Evolutionary conservation across 768 basidiomycete genomes (phyloP), one percentile per base, ranked within the genome.

Genomic region (Fibroporia radiculosa): DNA sequence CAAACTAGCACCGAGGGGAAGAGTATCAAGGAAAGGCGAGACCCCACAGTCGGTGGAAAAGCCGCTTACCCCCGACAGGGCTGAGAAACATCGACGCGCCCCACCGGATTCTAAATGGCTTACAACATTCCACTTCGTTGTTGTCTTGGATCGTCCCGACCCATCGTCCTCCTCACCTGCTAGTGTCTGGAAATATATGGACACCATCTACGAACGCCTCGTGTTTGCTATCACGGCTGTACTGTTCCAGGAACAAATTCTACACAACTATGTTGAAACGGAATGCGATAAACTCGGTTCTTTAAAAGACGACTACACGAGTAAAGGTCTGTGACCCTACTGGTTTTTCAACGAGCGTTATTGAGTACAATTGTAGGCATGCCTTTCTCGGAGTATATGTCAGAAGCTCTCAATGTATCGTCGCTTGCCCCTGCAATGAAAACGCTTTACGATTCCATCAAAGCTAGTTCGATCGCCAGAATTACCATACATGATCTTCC

Each of bases 171-270:
- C 84, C 6, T 78, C 82, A 18, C 82, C 81, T 4, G 84, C 84
- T 11, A 87, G 85, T 56, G 67, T 90, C 24, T 67, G 76, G 39
- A 82, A 79, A 59, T 87, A 92, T 58, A 80, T 90, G 54, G 89
- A 95, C 57, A 78, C 82, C 36, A 77, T 96, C 29, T 96, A 96
- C 57, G 78, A 89, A 49, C 91, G 93, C 57, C 75, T 95, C 45
- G 84, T 82, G 0, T 93, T 93, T 66, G 84, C 87, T 2, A 70
- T 91, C 50, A 91, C 93, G 2, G 96, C 95, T 5, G 91, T 93
- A 7, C 70, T 97, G 34, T 93, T 84, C 54, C 87, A 91, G 58
- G 84, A 96, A 58, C 95, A 99, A 64, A 83, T 90, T 3, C 63
- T 84, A 41, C 80, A 80, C 25, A 84, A 86, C 57, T 97, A 86